Evolutionary conservation across 176 grass and related monocot species (phyloP).

Genomic region (Chrysopogon serrulatus): DNA sequence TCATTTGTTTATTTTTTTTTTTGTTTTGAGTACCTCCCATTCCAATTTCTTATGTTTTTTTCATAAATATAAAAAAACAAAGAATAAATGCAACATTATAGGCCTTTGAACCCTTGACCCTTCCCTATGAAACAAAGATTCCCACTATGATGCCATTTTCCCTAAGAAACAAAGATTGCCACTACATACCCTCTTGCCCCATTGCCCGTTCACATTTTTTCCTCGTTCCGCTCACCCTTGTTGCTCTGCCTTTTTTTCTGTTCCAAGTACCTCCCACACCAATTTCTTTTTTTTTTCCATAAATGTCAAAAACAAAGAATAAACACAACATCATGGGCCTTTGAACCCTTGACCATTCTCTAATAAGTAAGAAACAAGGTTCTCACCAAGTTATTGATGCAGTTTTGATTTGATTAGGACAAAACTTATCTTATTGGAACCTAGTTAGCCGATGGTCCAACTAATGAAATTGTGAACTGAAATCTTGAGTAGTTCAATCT

Average conservation of each 20-base stretch:
- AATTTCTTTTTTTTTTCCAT: too few relatives aligned
- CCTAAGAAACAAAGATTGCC: not conserved
- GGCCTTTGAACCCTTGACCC: not conserved
- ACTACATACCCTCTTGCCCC: not conserved
- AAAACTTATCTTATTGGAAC: not conserved
- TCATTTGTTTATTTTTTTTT: not conserved
- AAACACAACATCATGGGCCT: not conserved
- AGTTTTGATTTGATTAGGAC: not conserved
- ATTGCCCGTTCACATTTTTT: not conserved
- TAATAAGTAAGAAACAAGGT: not conserved
- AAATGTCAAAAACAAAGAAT: not conserved
- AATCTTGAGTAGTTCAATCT: not conserved
- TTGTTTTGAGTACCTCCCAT: not conserved
- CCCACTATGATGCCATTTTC: not conserved
- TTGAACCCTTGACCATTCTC: not conserved
- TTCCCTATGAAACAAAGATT: not conserved
- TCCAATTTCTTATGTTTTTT: not conserved
- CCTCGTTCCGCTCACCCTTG: not conserved
- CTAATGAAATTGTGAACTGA: not conserved
- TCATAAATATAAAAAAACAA: not conserved
- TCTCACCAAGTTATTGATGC: not conserved
- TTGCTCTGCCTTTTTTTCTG: not conserved
- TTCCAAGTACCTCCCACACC: not conserved
- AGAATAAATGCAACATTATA: not conserved
- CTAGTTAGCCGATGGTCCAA: not conserved